Percentiles rank a stretch among this genome's conserved stretches.
Evolutionary conservation across 169 alveolate genomes (phyloP).

Genomic region (Eimeria maxima): DNA sequence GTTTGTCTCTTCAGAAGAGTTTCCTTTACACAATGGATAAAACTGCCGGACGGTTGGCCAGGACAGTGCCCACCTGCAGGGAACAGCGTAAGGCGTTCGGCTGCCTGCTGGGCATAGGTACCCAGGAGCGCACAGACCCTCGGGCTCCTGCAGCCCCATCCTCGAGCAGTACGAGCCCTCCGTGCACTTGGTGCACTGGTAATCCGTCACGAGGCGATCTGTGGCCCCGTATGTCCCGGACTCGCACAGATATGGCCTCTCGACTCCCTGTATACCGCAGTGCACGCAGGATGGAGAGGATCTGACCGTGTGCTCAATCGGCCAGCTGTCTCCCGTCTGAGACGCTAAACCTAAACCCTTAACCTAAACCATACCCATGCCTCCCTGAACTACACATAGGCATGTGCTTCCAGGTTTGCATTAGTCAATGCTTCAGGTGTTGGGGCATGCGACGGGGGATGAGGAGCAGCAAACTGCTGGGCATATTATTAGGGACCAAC

Average conservation of each 20-base stretch:
- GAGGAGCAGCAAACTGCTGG: background rate
- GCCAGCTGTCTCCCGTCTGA: background rate
- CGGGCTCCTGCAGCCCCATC: constrained; percentile 81
- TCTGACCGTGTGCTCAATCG: background rate
- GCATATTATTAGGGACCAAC: background rate
- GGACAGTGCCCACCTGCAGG: background rate
- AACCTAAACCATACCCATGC: background rate
- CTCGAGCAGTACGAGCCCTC: constrained; percentile 57
- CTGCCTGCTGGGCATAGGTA: constrained; percentile 53
- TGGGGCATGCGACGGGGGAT: background rate
- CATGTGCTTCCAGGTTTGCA: background rate
- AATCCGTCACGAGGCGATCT: background rate
- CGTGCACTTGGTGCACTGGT: constrained; percentile 42
- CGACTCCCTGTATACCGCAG: constrained; percentile 19
- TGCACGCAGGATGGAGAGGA: background rate
- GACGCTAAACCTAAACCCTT: background rate
- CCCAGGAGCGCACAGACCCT: constrained; percentile 74
- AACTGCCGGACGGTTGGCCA: background rate
- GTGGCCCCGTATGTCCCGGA: constrained; percentile 50
- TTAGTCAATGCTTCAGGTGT: background rate
- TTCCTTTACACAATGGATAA: background rate
- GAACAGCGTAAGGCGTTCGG: background rate
- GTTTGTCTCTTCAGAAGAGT: background rate
- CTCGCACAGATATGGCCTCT: background rate
- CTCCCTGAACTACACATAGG: background rate